These are phyloP conservation scores for Colletotrichum brevisporum DNA, from an alignment of 2,329 filamentous ascomycete genomes.

Conservation along the genomic window DNA sequence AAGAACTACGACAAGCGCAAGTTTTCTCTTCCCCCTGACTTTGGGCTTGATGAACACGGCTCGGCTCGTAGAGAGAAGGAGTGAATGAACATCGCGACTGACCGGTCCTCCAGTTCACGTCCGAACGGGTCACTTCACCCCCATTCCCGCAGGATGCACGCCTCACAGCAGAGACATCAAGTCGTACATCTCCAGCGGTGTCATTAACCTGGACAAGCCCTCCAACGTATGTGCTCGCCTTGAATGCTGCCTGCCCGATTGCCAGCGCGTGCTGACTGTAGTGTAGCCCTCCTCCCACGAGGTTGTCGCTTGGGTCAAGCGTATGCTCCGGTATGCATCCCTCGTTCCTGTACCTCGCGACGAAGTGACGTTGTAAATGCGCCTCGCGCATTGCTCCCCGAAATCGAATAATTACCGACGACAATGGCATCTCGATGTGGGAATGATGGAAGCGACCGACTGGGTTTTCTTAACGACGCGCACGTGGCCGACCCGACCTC, in stretches of 20 bases:
- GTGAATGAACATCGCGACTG: slow-evolving; percentile 44
- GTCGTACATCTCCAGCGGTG: slow-evolving; percentile 95
- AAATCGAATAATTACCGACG: slow-evolving; percentile 9
- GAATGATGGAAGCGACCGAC: background rate
- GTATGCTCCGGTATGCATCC: slow-evolving; percentile 82
- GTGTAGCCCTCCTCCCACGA: slow-evolving; percentile 77
- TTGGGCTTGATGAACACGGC: slow-evolving; percentile 23
- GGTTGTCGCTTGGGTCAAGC: slow-evolving; percentile 99
- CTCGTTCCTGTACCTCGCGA: slow-evolving; percentile 1
- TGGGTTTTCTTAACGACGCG: background rate
- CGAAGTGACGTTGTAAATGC: slow-evolving; percentile 5
- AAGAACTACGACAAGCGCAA: slow-evolving; percentile 96
- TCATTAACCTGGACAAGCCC: slow-evolving; percentile 94
- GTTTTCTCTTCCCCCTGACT: slow-evolving; percentile 50
- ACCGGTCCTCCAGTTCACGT: slow-evolving; percentile 78
- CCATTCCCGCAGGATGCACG: slow-evolving; percentile 92
- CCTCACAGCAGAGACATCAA: slow-evolving; percentile 96
- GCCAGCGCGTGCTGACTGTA: slow-evolving; percentile 10
- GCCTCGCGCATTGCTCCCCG: slow-evolving; percentile 5
- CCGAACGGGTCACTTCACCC: slow-evolving; percentile 95
- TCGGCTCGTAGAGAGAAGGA: slow-evolving; percentile 7
- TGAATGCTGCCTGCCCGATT: background rate
- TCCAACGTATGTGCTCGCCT: slow-evolving; percentile 38
- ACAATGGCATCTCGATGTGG: background rate
- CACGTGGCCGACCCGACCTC: background rate